phyloP scores from a whole-genome alignment of 345 rosid species.

The Hibiscus trionum region DNA sequence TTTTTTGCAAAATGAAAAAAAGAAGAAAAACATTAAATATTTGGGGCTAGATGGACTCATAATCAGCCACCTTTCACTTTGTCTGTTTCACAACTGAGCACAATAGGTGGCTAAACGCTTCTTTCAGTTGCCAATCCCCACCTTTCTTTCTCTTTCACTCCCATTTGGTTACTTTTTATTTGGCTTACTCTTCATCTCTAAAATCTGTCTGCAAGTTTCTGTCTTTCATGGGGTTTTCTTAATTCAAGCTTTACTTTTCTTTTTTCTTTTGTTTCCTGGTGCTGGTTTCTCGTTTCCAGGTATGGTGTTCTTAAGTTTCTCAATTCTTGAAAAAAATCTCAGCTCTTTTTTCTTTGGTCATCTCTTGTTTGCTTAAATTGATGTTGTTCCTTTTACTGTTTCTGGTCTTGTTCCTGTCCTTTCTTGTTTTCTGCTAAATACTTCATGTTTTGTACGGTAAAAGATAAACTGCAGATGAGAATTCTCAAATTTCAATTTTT shows the following conservation, averaged over 20 bases:
- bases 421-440: neutral
- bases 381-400: neutral
- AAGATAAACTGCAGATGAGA: neutral
- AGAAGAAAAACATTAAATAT: neutral
- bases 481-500: neutral
- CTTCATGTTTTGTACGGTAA: neutral
- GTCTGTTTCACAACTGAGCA: conserved; percentile 53
- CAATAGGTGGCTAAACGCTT: conserved; percentile 24
- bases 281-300: conserved; percentile 7
- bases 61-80: conserved; percentile 52
- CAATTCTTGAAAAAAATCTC: neutral
- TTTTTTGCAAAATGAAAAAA: neutral
- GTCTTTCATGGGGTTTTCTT: conserved; percentile 1
- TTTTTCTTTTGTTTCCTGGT: neutral
- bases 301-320: neutral
- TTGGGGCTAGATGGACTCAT: conserved; percentile 1
- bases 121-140: conserved; percentile 21
- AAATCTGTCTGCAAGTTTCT: conserved; percentile 23
- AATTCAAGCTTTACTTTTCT: neutral
- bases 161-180: conserved; percentile 11
- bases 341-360: neutral
- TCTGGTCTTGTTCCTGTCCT: too few species aligned
- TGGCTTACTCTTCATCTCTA: conserved; percentile 19
- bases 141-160: conserved; percentile 1
- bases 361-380: neutral